Evolutionary conservation across 2,329 filamentous ascomycete genomes (phyloP), one percentile per base, ranked within the genome.

Genomic region (Endocalyx cinctus): DNA sequence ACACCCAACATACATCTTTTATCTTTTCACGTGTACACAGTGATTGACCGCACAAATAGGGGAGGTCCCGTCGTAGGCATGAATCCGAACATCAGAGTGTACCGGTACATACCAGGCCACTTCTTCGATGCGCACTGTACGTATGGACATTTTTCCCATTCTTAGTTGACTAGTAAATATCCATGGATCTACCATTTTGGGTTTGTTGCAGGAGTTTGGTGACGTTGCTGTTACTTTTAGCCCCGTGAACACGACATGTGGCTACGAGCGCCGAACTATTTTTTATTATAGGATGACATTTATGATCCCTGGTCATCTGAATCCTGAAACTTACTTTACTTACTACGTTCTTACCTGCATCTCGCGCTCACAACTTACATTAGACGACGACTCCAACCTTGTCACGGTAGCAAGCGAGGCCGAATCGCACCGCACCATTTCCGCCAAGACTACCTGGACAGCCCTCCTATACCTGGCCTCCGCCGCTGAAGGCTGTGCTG

Each of bases 91-190:
- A 94, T 96, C 35, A 74, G 90, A 20, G 77, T 96, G 18, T 96
- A 96, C 63, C 77, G 89, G 15, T 96, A 96, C 59, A 76, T 73
- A 1, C 77, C 82, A 45, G 87, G 86, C 0, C 88, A 96, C 55
- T 95, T 89, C 57, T 96, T 96, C 57, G 88, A 88, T 53, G 82
- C 86, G 50, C 90, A 96, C 58, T 96, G 87, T 90, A 74, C 50
- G 82, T 74, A 12, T 30, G 23, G n/a, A 30, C 13, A 13, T 15
- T 11, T 38, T 25, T 36, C 27, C 10, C 6, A 15, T 7, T 17
- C 8, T 29, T 29, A 18, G 15, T 17, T 29, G 13, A 10, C 26
- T n/a, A 7, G 15, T 10, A 16, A 16, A 27, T n/a, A 27, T 4
- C 13, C 20, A 13, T 31, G 15, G 6, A 31, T 31, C 19, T 31